Evolutionary conservation across 1,284 basidiomycete species (phyloP).

Genomic region (Melampsora larici-populina): DNA sequence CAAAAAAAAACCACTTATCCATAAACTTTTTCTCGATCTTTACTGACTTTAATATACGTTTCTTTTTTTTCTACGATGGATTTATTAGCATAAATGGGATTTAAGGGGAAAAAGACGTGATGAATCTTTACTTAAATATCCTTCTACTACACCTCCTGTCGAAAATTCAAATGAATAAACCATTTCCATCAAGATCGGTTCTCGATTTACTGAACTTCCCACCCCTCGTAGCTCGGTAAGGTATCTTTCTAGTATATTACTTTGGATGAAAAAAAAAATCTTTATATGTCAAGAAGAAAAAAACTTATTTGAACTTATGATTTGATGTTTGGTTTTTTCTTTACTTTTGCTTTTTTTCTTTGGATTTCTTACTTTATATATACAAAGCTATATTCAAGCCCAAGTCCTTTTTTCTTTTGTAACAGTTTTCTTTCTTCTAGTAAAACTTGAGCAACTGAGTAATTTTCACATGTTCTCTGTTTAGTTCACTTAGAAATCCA

Average conservation of each 20-base stretch:
- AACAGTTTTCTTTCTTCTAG: no score
- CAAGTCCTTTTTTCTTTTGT: no score
- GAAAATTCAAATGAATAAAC: neutral
- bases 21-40: neutral
- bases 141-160: neutral
- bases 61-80: neutral
- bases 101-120: slow-evolving; percentile 23
- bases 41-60: neutral
- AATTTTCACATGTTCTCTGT: no score
- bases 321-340: neutral
- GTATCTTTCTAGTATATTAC: neutral
- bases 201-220: no score
- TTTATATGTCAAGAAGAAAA: neutral
- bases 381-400: no score
- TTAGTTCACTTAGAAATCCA: no score
- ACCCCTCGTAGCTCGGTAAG: no score
- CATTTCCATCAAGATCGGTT: neutral
- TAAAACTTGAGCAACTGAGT: no score
- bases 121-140: slow-evolving; percentile 39
- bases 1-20: neutral
- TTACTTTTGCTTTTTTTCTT: no score
- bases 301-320: neutral
- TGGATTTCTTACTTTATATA: no score
- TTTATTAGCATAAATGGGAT: slow-evolving; percentile 35
- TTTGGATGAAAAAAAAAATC: neutral